Base-by-base conservation (phyloP, 306 rosid genomes). In the Sicyos baderoa region DNA sequence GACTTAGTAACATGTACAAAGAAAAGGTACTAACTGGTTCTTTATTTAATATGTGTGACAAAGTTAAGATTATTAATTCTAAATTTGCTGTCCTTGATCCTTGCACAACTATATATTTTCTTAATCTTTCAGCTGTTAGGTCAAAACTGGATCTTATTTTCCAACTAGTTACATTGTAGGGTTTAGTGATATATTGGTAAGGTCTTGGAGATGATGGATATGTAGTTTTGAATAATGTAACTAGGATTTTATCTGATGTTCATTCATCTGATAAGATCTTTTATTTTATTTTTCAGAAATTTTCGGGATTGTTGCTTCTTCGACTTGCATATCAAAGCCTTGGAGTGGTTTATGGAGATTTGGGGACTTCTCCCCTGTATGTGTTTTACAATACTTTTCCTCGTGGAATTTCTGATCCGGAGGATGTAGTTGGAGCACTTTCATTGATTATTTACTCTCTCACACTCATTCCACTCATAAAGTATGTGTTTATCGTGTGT, bases 361-460 rank as follows among this genome's bases (percentile, higher is more conserved):
- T 94, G 84, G 99, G 99, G 72, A 94, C 99, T 67, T 94, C 99
- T 25, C 99, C 99, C 6, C 81, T 94, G 79, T 94, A 94, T 29
- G 99, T 94, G 54, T 94, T 94, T 80, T 85, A 94, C 84, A 94
- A 94, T 71, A 94, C 91, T 55, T 94, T 90, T 83, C 95, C 99
- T 72, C 81, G 9, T 50, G 82, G 84, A 62, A 84, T 90, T 59
- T 52, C 83, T 27, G 91, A 94, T 75, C 78, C 78, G 6, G 97
- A 94, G 80, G 95, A 94, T 74, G 85, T 90, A 62, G 80, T 94
- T 40, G 99, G 99, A 75, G 96, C 99, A 44, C 89, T 94, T 79
- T 94, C 99, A 48, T 74, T 94, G 88, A 94, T 94, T 57, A 94
- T 94, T 77, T 94, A 94, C 81, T 94, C 99, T 77, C 97, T 94